A percentile compares a stretch with the other conserved stretches of the same genome.
These are phyloP conservation scores for Penicillium roqueforti DNA, from an alignment of 495 filamentous ascomycete species.

Conservation along the genomic window DNA sequence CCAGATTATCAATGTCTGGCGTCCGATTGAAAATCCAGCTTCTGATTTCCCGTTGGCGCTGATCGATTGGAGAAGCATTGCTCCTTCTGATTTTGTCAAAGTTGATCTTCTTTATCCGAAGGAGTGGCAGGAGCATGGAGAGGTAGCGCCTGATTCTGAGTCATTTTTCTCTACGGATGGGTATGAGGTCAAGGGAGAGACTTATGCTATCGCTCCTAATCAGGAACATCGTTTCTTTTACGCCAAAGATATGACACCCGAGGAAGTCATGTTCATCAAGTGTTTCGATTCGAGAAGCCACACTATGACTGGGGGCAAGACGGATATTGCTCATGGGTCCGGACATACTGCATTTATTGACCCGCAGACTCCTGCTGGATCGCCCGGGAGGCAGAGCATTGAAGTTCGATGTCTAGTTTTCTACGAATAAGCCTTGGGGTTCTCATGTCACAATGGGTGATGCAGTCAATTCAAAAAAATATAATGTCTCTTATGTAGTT, in stretches of 20 bases:
- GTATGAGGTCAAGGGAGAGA: conserved; percentile 25
- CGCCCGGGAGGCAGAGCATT: conserved; percentile 69
- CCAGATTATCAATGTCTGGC: conserved; percentile 87
- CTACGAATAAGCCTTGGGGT: conserved; percentile 13
- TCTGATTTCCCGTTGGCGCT: conserved; percentile 66
- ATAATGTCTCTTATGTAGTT: background rate
- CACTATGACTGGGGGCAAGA: conserved; percentile 28
- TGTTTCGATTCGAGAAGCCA: conserved; percentile 63
- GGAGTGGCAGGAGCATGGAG: conserved; percentile 66
- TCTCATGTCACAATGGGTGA: background rate
- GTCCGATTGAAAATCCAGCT: conserved; percentile 69
- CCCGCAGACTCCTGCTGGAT: conserved; percentile 57
- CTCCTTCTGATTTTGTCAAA: conserved; percentile 60
- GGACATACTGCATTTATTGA: conserved; percentile 81
- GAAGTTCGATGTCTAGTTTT: conserved; percentile 82
- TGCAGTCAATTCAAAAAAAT: background rate
- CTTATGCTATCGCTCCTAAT: conserved; percentile 10
- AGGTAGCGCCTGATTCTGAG: conserved; percentile 53
- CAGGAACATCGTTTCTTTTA: conserved; percentile 12
- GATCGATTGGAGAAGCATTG: conserved; percentile 56
- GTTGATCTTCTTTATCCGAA: conserved; percentile 72
- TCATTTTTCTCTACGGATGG: conserved; percentile 74
- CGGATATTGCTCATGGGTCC: conserved; percentile 56
- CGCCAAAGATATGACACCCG: conserved; percentile 27
- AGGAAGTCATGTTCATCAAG: conserved; percentile 74